Evolutionary conservation across 768 basidiomycete species (phyloP), one percentile per base, ranked within the genome.

Genomic region (Lactarius tabidus): DNA sequence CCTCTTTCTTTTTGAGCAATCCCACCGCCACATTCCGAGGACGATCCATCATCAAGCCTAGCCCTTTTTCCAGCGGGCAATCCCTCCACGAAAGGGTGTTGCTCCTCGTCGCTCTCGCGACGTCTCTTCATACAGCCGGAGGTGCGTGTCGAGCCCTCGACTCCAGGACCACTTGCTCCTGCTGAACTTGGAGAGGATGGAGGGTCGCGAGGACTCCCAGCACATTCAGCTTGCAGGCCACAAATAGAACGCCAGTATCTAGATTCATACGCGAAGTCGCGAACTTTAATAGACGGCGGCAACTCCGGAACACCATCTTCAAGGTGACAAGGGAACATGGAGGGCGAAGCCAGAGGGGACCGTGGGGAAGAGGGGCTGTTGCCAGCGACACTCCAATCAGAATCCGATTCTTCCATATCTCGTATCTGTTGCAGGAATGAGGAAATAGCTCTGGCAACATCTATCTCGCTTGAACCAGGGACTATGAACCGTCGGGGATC

Each of bases 401-500:
- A 62, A 38, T 68, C 64, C 1, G 61, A 57, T 35, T 33, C 26
- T 62, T 66, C 65, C 39, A 66, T 51, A 43, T 62, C 65, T 26
- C 41, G 60, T 62, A 66, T 62, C 9, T 38, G 62, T 54, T 28
- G 60, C n/a, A 62, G 29, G 20, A 66, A 33, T 2, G 65, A 66
- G 12, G 56, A 35, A 23, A 62, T 55, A 23, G 61, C 66, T 17
- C 20, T 33, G 10, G 36, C 58, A 2, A 67, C 39, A 5, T 58
- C 36, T 6, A 39, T 52, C 17, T 62, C 66, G 66, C 72, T 6
- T 62, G 20, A 4, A 71, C 77, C 76, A 41, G 80, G 79, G 3
- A 78, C 76, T 20, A 80, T 68, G 38, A 79, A 68, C 7, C 79
- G 74, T 23, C 71, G 69, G 38, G 79, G 78, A 5, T 48, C 56